phyloP scores from a whole-genome alignment of 2,329 filamentous ascomycete species.

The Fusarium poae region DNA sequence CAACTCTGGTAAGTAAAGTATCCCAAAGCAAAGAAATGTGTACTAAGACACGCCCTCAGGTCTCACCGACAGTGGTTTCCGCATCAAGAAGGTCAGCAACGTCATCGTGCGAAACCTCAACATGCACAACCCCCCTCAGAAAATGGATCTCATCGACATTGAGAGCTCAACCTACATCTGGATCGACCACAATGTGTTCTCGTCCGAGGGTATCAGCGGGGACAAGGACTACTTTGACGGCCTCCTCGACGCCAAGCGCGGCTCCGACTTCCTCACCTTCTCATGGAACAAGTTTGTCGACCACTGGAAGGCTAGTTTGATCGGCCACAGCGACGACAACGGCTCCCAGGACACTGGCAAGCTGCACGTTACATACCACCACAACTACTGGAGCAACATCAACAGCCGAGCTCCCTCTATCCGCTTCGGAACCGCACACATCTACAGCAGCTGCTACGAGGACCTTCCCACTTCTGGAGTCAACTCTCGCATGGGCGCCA shows the following conservation, averaged over 20 bases:
- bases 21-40: neutral
- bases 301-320: slow-evolving; percentile 72
- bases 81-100: slow-evolving; percentile 60
- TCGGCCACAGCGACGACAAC: slow-evolving; percentile 68
- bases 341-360: slow-evolving; percentile 66
- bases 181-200: slow-evolving; percentile 71
- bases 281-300: slow-evolving; percentile 47
- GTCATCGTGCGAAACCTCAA: slow-evolving; percentile 66
- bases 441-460: slow-evolving; percentile 67
- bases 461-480: slow-evolving; percentile 61
- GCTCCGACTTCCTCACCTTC: slow-evolving; percentile 64
- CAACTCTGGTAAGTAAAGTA: slow-evolving; percentile 47
- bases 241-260: slow-evolving; percentile 70
- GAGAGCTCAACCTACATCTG: slow-evolving; percentile 63
- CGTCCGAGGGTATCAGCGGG: slow-evolving; percentile 61
- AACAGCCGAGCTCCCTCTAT: slow-evolving; percentile 63
- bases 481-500: slow-evolving; percentile 66
- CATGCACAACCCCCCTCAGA: slow-evolving; percentile 59
- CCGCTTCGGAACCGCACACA: slow-evolving; percentile 71
- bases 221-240: slow-evolving; percentile 73
- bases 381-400: slow-evolving; percentile 69
- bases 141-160: slow-evolving; percentile 61
- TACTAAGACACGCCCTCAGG: slow-evolving; percentile 26
- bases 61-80: slow-evolving; percentile 57
- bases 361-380: slow-evolving; percentile 67